These are phyloP conservation scores for Umbelopsis sp. DNA, from an alignment of 192 early-diverging fungal genomes.

Conservation along the genomic window DNA sequence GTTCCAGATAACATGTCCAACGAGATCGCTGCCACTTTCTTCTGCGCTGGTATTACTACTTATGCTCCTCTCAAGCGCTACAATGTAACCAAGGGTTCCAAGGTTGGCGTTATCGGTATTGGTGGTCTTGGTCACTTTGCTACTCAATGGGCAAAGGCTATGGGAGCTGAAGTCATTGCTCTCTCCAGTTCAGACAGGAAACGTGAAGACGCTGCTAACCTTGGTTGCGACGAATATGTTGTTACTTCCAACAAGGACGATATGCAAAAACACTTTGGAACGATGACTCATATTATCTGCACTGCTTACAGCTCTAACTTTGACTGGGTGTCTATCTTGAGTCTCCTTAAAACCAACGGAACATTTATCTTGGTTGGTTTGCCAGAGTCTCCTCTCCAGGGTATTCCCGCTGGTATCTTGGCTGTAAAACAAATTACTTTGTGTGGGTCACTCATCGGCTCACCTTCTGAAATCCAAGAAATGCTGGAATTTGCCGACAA, in stretches of 20 bases:
- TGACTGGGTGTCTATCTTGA: conserved; percentile 21
- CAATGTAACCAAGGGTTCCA: conserved; percentile 42
- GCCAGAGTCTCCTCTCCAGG: conserved; percentile 43
- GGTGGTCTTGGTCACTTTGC: conserved; percentile 70
- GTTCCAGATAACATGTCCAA: conserved; percentile 54
- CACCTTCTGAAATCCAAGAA: conserved; percentile 51
- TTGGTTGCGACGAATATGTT: conserved; percentile 54
- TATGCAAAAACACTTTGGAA: conserved; percentile 1
- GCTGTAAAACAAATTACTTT: conserved; percentile 40
- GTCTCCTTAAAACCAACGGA: conserved; percentile 37
- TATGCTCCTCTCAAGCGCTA: conserved; percentile 53
- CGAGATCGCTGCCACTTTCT: conserved; percentile 66
- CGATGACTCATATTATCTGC: conserved; percentile 34
- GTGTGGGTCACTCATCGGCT: conserved; percentile 64
- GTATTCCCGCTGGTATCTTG: conserved; percentile 20
- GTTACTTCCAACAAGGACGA: conserved; percentile 20
- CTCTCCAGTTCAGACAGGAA: conserved; percentile 60
- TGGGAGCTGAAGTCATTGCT: conserved; percentile 53
- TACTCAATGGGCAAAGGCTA: conserved; percentile 54
- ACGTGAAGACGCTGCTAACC: conserved; percentile 55
- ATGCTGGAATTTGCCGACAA: conserved; percentile 65
- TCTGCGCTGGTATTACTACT: conserved; percentile 81
- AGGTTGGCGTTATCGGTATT: conserved; percentile 66
- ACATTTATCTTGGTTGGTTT: conserved; percentile 65
- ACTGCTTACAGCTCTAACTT: conserved; percentile 19